Evolutionary conservation across 2,329 filamentous ascomycete genomes (phyloP).

Genomic region (Aspergillus sp.): DNA sequence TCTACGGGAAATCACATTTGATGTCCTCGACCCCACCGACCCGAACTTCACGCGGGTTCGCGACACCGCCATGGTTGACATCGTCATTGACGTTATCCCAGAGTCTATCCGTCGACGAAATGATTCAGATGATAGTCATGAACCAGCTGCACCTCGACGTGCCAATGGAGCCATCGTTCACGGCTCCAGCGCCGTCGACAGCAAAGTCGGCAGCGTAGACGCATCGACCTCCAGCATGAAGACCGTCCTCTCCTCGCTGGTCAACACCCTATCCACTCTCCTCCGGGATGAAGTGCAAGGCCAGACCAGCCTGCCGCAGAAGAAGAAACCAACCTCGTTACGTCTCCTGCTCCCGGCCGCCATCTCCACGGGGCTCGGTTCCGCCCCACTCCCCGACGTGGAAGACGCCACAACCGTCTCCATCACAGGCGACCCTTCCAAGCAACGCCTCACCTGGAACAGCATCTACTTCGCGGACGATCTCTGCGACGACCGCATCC

Average conservation of each 20-base stretch:
- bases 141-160: slow-evolving; percentile 27
- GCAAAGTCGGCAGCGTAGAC: slow-evolving; percentile 29
- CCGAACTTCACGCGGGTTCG: slow-evolving; percentile 80
- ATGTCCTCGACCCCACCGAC: slow-evolving; percentile 66
- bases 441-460: slow-evolving; percentile 64
- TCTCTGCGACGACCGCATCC: slow-evolving; percentile 62
- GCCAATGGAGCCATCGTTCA: slow-evolving; percentile 23
- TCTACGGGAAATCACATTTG: slow-evolving; percentile 71
- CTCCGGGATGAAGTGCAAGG: slow-evolving; percentile 47
- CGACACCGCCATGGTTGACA: slow-evolving; percentile 71
- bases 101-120: slow-evolving; percentile 36
- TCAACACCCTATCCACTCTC: slow-evolving; percentile 54
- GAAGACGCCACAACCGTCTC: slow-evolving; percentile 52
- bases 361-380: slow-evolving; percentile 54
- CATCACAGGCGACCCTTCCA: slow-evolving; percentile 41
- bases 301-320: slow-evolving; percentile 30
- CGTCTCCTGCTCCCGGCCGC: slow-evolving; percentile 51
- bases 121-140: slow-evolving; percentile 33
- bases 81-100: slow-evolving; percentile 64
- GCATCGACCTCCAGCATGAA: slow-evolving; percentile 40
- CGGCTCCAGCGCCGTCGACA: slow-evolving; percentile 25
- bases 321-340: slow-evolving; percentile 36
- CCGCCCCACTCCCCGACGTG: slow-evolving; percentile 70
- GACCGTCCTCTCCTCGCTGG: slow-evolving; percentile 49
- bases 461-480: slow-evolving; percentile 71